These are phyloP conservation scores for Populus pruinosa DNA, from an alignment of 345 rosid species.

Conservation along the genomic window DNA sequence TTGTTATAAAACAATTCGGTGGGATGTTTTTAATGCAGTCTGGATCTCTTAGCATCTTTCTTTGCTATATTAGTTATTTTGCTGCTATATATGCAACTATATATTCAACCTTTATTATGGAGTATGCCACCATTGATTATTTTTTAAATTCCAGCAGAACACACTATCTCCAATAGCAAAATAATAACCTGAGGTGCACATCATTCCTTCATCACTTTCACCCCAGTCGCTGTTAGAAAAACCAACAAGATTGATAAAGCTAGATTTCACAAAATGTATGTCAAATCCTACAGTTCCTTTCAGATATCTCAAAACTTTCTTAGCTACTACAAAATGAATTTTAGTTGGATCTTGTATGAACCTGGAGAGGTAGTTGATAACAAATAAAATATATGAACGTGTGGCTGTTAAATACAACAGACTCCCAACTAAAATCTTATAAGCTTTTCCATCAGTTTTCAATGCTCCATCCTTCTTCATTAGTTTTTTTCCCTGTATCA, in stretches of 20 bases:
- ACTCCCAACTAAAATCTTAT: background rate
- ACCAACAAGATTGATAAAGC: background rate
- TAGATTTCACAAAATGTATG: background rate
- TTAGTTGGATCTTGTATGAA: background rate
- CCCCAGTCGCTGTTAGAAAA: background rate
- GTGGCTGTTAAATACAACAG: background rate
- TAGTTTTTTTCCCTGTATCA: too few relatives aligned
- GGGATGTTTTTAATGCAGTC: rapidly evolving
- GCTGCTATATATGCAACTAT: too few relatives aligned
- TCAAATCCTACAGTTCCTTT: background rate
- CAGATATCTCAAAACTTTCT: background rate
- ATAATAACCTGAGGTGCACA: too few relatives aligned
- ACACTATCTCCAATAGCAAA: too few relatives aligned
- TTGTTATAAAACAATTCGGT: background rate
- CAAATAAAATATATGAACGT: background rate
- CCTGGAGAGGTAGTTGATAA: background rate
- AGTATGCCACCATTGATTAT: background rate
- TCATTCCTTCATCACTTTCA: too few relatives aligned
- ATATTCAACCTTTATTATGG: background rate
- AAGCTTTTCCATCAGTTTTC: background rate
- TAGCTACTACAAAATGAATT: too few relatives aligned
- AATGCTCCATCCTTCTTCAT: background rate
- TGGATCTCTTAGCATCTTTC: background rate
- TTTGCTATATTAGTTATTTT: background rate
- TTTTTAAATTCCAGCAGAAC: background rate